phyloP scores from a whole-genome alignment of 805 yeast genomes.

The Scheffersomyces amazonensis region DNA sequence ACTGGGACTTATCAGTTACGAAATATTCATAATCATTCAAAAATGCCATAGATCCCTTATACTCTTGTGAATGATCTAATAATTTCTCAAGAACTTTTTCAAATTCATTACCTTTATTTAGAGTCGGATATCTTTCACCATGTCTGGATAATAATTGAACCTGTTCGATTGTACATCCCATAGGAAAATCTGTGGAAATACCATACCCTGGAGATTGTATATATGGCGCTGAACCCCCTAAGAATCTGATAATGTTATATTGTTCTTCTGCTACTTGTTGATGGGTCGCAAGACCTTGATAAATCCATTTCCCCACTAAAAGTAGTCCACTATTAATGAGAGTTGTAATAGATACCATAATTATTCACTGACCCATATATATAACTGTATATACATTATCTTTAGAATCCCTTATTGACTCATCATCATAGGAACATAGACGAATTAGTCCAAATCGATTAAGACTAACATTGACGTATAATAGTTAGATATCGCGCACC shows the following conservation, averaged over 20 bases:
- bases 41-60: constrained; percentile 47
- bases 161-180: constrained; percentile 52
- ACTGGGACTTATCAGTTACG: constrained; percentile 26
- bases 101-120: constrained; percentile 12
- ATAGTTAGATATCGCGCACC: too few species aligned
- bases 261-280: constrained; percentile 36
- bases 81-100: constrained; percentile 16
- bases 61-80: constrained; percentile 12
- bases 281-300: constrained; percentile 27
- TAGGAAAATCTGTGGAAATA: constrained; percentile 43
- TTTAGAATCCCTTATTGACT: neutral
- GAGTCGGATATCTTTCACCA: constrained; percentile 63
- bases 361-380: too few species aligned
- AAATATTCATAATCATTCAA: constrained; percentile 49
- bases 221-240: constrained; percentile 57
- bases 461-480: too few species aligned
- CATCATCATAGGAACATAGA: neutral
- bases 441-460: too few species aligned
- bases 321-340: constrained; percentile 28
- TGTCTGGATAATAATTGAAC: constrained; percentile 70
- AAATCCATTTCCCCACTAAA: constrained; percentile 24
- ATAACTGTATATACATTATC: neutral
- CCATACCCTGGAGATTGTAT: constrained; percentile 50
- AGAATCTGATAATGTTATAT: constrained; percentile 43
- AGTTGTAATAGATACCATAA: constrained; percentile 32